Percentiles rank a stretch among this genome's conserved stretches.
Evolutionary conservation across 306 rosid species (phyloP).

Genomic region (Vicia faba): DNA sequence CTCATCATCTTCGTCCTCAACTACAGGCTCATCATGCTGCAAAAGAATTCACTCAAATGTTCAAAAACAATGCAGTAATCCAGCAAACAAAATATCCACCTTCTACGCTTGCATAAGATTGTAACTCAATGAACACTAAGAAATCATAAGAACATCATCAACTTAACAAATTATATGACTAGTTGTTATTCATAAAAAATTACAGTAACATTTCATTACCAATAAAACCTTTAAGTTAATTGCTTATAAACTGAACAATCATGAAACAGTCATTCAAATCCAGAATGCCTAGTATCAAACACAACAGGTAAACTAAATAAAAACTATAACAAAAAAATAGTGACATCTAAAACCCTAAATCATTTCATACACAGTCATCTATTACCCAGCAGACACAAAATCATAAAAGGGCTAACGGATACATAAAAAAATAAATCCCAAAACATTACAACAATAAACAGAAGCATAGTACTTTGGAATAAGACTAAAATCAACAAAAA

Average conservation of each 20-base stretch:
- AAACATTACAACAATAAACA: background rate
- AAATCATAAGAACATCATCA: too few relatives aligned
- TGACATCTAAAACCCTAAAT: slow-evolving; percentile 20
- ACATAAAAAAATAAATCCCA: background rate
- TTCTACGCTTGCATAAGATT: background rate
- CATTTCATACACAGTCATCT: background rate
- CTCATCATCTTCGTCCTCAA: slow-evolving; percentile 77
- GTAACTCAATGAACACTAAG: background rate
- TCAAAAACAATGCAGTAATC: background rate
- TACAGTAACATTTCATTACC: background rate
- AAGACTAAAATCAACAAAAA: background rate
- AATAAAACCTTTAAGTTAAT: background rate
- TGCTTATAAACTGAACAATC: background rate
- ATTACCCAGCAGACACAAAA: background rate
- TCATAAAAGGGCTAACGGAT: background rate
- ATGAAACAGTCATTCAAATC: background rate
- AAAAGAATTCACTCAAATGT: background rate
- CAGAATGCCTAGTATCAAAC: background rate
- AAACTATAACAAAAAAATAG: background rate
- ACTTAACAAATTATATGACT: background rate
- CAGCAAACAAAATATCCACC: background rate
- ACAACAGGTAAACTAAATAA: background rate
- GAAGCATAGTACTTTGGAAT: background rate
- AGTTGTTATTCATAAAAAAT: background rate
- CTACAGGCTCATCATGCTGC: slow-evolving; percentile 76